Base-by-base conservation (phyloP, 2,329 filamentous ascomycete genomes). In the Aureobasidium vineae region DNA sequence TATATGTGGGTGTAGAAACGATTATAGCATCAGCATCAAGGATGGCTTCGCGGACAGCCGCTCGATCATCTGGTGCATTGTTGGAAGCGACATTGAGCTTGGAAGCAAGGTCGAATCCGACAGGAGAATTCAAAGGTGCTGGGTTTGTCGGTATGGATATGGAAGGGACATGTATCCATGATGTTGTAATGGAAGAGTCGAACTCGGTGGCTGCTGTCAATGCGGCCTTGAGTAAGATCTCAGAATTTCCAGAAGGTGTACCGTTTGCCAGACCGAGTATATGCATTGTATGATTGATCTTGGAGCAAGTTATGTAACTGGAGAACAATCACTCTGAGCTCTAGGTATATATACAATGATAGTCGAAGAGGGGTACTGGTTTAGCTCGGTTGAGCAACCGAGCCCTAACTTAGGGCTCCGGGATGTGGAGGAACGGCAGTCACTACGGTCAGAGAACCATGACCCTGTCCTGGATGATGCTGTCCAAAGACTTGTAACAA, bases 1-100 rank as follows among this genome's bases (percentile, higher is more conserved):
- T 67, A 56, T 69, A 68, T 8, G 59, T 64, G 13, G 67, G 47
- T 7, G 67, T 63, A 5, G 67, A 50, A 4, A 70, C 36, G 45
- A 70, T 66, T 15, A 67, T 57, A 38, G 68, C 68, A 59, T 70
- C 68, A 19, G 68, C 59, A 15, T 69, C 52, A 15, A 70, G 65
- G 16, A 70, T 66, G 13, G 68, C 68, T n/a, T 70, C 52, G 5
- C 54, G 49, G 19, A 68, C 61, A 31, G 67, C 67, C 5, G 40
- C 63, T 50, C 68, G 65, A 38, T 70, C 68, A 47, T 70, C 68
- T 19, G 47, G 59, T 47, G 40, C 64, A 49, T 68, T 40, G 43
- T 68, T 65, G 19, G 63, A 53, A 40, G 67, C 65, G 16, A 45
- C 43, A 19, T 41, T 41, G 23, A 59, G 54, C 26, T 59, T 59